Base-by-base conservation (phyloP, 1,139 yeast genomes). In the Nakaseomyces sp. region DNA sequence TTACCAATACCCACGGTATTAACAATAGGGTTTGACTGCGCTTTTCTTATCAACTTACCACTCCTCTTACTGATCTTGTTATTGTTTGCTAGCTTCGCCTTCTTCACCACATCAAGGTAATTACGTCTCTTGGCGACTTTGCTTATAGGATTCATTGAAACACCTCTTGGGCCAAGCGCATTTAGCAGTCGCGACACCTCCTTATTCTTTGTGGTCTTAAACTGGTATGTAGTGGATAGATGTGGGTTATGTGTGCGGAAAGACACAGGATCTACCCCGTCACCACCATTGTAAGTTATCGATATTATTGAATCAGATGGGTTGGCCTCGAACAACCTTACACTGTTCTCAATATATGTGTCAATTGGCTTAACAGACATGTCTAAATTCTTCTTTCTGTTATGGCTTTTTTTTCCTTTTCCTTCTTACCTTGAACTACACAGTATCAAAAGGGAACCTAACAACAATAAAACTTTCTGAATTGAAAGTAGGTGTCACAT, bases 121-220 rank as follows among this genome's bases (percentile, higher is more conserved):
- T 47, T 40, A 44, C 48, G 38, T 35, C 47, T 35, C 47, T 50
- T 43, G 52, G 26, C 38, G 3, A 35, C 61, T 8, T 56, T 48
- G 26, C 47, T 52, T 5, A 51, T 49, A n/a, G 54, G 51, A 17
- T 49, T 48, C 22, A 61, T 52, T 12, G 63, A 50, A 8, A 84
- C 83, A 2, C 93, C 91, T 48, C 76, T 72, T 3, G 96, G 96
- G 0, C 96, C 96, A 43, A 88, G 60, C n/a, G 89, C 87, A 32
- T 86, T 77, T 60, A 87, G 67, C 26, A 89, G 63, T 55, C 91
- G 74, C 15, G 91, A 81, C 36, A 89, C 74, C 60, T 88, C 96
- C 63, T 88, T 88, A 40, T 73, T 66, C 55, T 81, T 81, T 50
- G 69, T 67, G 0, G 95, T 79, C 47, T 71, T 72, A 56, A 73